Conservation (phyloP, 129 eudicot species). For the Chrysanthemum lavandulifolium region DNA sequence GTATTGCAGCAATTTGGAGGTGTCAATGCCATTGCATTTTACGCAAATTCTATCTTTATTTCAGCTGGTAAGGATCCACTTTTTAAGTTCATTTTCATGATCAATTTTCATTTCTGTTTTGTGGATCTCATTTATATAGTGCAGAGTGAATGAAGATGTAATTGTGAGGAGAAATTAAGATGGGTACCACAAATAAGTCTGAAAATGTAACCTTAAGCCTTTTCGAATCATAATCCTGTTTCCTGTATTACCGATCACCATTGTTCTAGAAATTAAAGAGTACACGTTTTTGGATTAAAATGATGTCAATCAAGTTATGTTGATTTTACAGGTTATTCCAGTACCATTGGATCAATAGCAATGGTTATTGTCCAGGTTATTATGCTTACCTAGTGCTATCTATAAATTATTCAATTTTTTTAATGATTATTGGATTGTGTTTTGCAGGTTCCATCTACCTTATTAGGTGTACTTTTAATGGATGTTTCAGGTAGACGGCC, state of each 20-base stretch:
- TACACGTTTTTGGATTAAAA: not conserved
- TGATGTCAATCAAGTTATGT: not conserved
- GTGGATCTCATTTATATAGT: not conserved
- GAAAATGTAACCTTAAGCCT: not conserved
- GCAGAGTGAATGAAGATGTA: not conserved
- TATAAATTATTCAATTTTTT: not conserved
- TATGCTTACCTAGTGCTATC: not conserved
- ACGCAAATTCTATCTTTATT: slow-evolving; percentile 69
- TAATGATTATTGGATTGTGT: not conserved
- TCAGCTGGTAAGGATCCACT: slow-evolving; percentile 65
- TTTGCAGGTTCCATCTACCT: slow-evolving; percentile 65
- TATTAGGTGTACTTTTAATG: slow-evolving; percentile 76
- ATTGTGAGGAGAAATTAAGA: not conserved
- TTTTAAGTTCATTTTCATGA: slow-evolving; percentile 1
- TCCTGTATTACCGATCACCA: not conserved
- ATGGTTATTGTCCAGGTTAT: slow-evolving; percentile 84
- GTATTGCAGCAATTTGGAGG: slow-evolving; percentile 90
- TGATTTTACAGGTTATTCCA: slow-evolving; percentile 61
- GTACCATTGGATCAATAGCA: slow-evolving; percentile 61
- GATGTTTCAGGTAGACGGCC: slow-evolving; percentile 83
- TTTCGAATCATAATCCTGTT: not conserved
- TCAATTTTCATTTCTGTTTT: slow-evolving; percentile 5
- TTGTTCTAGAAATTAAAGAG: not conserved
- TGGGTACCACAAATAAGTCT: not conserved
- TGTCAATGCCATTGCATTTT: slow-evolving; percentile 71